Base-by-base conservation (phyloP, 108 stramenopile genomes). In the Ochromonas danica region DNA sequence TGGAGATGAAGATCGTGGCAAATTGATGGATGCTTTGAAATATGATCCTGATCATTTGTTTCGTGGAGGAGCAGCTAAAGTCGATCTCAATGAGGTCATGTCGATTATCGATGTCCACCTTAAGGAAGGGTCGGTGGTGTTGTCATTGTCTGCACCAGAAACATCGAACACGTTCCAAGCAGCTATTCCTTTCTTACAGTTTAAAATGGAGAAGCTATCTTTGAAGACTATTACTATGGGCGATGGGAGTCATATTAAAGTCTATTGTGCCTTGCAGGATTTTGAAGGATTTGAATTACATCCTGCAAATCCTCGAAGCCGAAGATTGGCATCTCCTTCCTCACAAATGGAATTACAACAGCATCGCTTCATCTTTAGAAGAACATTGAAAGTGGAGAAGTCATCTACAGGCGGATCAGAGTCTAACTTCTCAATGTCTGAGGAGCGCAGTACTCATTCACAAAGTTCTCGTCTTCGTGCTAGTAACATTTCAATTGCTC, bases 141-240 rank as follows among this genome's bases (percentile, higher is more conserved):
- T 67, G 31, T 3, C 63, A 28, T 67, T 67, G 63, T 67, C 63
- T 14, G 14, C 63, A 14, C 17, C 31, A 6, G 63, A 67, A 28
- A 36, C 17, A 31, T 31, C 63, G 17, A 67, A 67, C 25, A 14
- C 63, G 17, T 57, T 57, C 22, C 17, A 67, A 31, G 10, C 6
- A 10, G 17, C 63, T 28, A 36, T 67, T 67, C 63, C 63, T 31
- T 67, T 67, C 63, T n/a, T n/a, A n/a, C n/a, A n/a, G n/a, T 67
- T 67, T 36, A 67, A 33, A 31, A 14, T 67, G 31, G 35, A 67
- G 25, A 14, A 14, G 17, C 3, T 10, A 6, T 3, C 6, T 35
- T 33, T 67, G 17, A 67, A 67, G 31, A 28, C 27, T 35, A 67
- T 14, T 28, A 36, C 63, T 6, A 22, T 67, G 17, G 63, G 63